phyloP scores from a whole-genome alignment of 225 moss, liverwort and hornwort species.

The Climacium dendroides region DNA sequence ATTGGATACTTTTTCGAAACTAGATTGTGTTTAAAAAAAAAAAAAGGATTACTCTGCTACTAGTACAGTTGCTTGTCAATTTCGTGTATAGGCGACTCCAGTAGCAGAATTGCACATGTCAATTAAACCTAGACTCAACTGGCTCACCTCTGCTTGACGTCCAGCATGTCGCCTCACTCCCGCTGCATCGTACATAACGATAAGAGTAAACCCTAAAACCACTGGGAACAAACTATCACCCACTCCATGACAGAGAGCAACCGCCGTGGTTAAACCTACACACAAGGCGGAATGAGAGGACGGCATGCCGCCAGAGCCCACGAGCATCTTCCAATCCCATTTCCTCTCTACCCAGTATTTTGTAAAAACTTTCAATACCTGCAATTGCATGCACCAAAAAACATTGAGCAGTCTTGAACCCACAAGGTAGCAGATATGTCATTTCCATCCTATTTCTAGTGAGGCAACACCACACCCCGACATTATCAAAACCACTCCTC shows the following conservation, averaged over 20 bases:
- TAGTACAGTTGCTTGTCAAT: not conserved
- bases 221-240: conserved; percentile 88
- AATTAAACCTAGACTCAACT: not conserved
- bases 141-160: conserved; percentile 75
- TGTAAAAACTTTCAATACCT: conserved; percentile 87
- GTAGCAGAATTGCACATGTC: not conserved
- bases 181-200: conserved; percentile 97
- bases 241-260: conserved; percentile 83
- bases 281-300: conserved; percentile 96
- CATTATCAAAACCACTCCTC: not conserved
- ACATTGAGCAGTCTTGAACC: not conserved
- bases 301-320: conserved; percentile 96
- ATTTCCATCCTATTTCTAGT: not conserved
- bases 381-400: not conserved
- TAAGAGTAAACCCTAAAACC: conserved; percentile 91
- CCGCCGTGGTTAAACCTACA: conserved; percentile 90
- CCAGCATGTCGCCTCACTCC: conserved; percentile 97
- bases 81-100: not conserved
- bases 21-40: too few relatives aligned
- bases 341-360: conserved; percentile 74
- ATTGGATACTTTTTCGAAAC: not conserved
- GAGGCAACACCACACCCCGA: not conserved
- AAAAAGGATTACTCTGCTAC: not conserved
- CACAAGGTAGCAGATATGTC: not conserved
- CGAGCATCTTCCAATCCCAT: conserved; percentile 84